Base-by-base conservation (phyloP, 805 yeast species). In the Kregervanrija fluxuum region DNA sequence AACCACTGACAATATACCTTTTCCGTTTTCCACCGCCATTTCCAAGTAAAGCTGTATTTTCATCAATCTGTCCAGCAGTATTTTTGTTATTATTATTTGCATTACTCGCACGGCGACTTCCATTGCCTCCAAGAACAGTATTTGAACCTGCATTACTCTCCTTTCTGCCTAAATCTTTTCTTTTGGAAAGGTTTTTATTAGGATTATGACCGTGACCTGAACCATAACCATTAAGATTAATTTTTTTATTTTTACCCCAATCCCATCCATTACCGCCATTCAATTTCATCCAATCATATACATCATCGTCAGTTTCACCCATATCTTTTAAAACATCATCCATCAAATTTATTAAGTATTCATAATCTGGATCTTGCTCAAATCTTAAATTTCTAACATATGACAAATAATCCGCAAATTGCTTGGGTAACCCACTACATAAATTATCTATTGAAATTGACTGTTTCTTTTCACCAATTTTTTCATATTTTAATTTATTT, bases 251-350 rank as follows among this genome's bases (percentile, higher is more conserved):
- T 48, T 82, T 75, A 48, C 72, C 60, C 56, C 85, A 74, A 59
- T 84, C 88, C 93, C 93, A 85, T 13, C 93, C 93, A 59, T 76
- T 75, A 40, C 93, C 93, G 42, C 79, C 78, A 58, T 85, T 85
- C 53, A 85, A 71, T 54, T 75, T 80, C 80, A 82, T 77, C 95
- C 95, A 84, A 58, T 85, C 95, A 56, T 82, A 85, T 50, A 74
- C 77, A 10, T 78, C 85, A 58, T 83, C 88, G 48, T 80, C 79
- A 33, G 65, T 57, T 54, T 77, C 77, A 12, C 81, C 81, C 50
- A 77, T 64, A 45, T 76, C 79, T 42, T 69, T 71, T 53, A 85
- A 65, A 4, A 75, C 78, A 8, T 77, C 73, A 52, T 77, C 74
- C 70, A 85, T 75, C 47, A 84, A 65, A 56, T 73, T 68, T 45